Percentiles rank a stretch among this genome's conserved stretches.
These are phyloP conservation scores for Aureobasidium namibiae DNA, from an alignment of 2,329 filamentous ascomycete species.

Conservation along the genomic window DNA sequence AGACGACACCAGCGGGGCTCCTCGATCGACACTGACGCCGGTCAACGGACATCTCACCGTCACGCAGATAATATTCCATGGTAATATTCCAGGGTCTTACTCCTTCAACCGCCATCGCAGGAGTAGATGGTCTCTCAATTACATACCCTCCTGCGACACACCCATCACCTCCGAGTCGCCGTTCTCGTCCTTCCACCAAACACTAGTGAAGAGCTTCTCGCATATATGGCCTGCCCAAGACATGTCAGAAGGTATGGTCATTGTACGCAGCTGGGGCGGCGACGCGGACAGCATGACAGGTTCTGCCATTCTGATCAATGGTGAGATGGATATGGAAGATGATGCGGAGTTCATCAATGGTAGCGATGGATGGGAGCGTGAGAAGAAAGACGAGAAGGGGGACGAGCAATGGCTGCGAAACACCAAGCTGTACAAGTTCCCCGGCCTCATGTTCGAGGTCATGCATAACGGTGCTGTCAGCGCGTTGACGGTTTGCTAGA, in stretches of 20 bases:
- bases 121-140: constrained; percentile 72
- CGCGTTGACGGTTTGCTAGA: constrained; percentile 75
- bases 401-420: constrained; percentile 54
- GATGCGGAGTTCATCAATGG: constrained; percentile 19
- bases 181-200: constrained; percentile 64
- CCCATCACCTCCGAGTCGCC: constrained; percentile 65
- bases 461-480: constrained; percentile 86
- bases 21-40: constrained; percentile 12
- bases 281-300: constrained; percentile 19
- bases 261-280: constrained; percentile 29
- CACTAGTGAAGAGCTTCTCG: constrained; percentile 63
- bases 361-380: constrained; percentile 17
- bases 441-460: constrained; percentile 90
- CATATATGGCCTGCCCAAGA: constrained; percentile 47
- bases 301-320: constrained; percentile 27
- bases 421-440: constrained; percentile 87
- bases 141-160: constrained; percentile 29
- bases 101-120: constrained; percentile 92
- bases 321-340: constrained; percentile 27
- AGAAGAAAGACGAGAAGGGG: constrained; percentile 32
- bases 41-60: constrained; percentile 58
- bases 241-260: constrained; percentile 31
- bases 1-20: constrained; percentile 17
- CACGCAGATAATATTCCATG: constrained; percentile 87
- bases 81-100: constrained; percentile 91